These are phyloP conservation scores for Phlebiopsis gigantea DNA, from an alignment of 768 basidiomycete species.

Conservation along the genomic window DNA sequence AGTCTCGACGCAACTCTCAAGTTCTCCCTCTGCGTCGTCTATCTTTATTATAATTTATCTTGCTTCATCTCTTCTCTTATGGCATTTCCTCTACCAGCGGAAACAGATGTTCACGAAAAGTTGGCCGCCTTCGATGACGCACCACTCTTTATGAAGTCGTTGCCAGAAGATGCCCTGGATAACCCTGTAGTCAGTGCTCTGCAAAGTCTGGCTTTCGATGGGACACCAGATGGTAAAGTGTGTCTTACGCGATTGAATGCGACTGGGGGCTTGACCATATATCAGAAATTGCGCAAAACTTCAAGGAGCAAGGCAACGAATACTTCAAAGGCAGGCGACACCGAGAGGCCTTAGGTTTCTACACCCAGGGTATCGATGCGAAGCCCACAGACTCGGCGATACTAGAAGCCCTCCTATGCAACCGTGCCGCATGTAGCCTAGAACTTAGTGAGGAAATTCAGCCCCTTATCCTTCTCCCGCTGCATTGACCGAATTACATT, in stretches of 20 bases:
- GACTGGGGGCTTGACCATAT: background rate
- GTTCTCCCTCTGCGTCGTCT: background rate
- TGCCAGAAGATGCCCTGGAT: constrained; percentile 64
- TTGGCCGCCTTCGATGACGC: constrained; percentile 52
- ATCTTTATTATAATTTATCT: background rate
- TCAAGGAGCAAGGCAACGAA: constrained; percentile 95
- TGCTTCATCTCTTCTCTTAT: background rate
- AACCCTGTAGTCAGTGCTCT: constrained; percentile 73
- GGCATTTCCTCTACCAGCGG: constrained; percentile 18
- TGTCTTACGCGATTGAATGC: background rate
- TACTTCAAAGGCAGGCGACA: constrained; percentile 85
- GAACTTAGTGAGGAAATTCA: constrained; percentile 58
- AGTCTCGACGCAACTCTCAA: background rate
- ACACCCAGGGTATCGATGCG: constrained; percentile 84
- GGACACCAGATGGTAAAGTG: constrained; percentile 87
- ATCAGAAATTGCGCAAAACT: constrained; percentile 83
- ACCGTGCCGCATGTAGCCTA: constrained; percentile 91
- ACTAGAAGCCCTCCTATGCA: constrained; percentile 69
- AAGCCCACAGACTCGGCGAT: constrained; percentile 60
- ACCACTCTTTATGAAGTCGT: constrained; percentile 90
- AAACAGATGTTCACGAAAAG: constrained; percentile 24
- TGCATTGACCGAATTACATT: constrained; percentile 2
- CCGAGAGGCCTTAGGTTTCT: constrained; percentile 86
- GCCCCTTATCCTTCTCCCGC: constrained; percentile 7
- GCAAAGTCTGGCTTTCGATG: constrained; percentile 83